phyloP scores from a whole-genome alignment of 2,329 filamentous ascomycete species.

The Clarireedia monteithiana region DNA sequence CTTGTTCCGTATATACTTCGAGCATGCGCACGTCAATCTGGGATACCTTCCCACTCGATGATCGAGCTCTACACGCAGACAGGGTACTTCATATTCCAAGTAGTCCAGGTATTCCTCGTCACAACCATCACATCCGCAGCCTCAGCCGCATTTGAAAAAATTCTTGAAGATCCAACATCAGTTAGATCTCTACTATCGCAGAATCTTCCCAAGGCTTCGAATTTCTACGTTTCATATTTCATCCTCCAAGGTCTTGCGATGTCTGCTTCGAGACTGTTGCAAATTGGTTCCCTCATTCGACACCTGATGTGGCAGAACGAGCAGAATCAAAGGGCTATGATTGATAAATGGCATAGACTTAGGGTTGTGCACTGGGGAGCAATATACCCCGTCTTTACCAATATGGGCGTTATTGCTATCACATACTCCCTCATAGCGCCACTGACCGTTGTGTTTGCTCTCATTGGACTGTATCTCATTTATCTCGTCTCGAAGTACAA shows the following conservation, averaged over 20 bases:
- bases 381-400: constrained; percentile 47
- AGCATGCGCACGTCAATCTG: constrained; percentile 51
- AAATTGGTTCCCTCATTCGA: constrained; percentile 49
- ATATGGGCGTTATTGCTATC: constrained; percentile 39
- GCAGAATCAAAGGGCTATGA: constrained; percentile 55
- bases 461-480: constrained; percentile 54
- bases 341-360: constrained; percentile 46
- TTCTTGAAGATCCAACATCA: constrained; percentile 42
- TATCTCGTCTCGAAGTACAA: constrained; percentile 61
- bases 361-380: constrained; percentile 50
- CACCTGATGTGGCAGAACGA: constrained; percentile 49
- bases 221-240: constrained; percentile 64
- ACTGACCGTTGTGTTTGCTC: constrained; percentile 56
- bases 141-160: constrained; percentile 42
- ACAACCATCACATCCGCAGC: constrained; percentile 56
- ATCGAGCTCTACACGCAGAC: constrained; percentile 57
- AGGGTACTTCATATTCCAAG: constrained; percentile 55
- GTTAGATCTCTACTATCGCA: constrained; percentile 44
- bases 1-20: constrained; percentile 53
- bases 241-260: constrained; percentile 58
- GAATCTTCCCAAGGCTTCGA: constrained; percentile 54
- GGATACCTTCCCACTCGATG: constrained; percentile 48
- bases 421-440: constrained; percentile 59
- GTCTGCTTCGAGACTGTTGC: constrained; percentile 49
- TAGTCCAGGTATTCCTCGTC: constrained; percentile 63